phyloP scores from a whole-genome alignment of 495 filamentous ascomycete genomes.

The Aspergillus sclerotiicarbonarius region DNA sequence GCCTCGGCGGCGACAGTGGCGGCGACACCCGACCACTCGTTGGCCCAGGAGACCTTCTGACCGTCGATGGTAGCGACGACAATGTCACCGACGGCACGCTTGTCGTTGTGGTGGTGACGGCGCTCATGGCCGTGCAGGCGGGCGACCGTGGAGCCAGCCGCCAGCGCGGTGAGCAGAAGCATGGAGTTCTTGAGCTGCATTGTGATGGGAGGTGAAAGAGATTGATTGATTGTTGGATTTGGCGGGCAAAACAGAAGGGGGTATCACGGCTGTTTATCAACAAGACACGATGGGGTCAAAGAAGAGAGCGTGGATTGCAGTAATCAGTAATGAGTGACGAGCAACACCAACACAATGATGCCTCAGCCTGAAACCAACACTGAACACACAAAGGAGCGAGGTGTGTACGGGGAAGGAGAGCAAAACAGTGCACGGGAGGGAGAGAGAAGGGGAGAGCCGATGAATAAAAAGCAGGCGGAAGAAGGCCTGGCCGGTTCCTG shows the following conservation, averaged over 20 bases:
- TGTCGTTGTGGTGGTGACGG: conserved; percentile 39
- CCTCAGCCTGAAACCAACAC: conserved; percentile 19
- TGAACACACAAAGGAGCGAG: conserved; percentile 30
- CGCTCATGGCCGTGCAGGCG: conserved; percentile 48
- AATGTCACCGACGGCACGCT: conserved; percentile 44
- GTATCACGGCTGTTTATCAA: conserved; percentile 4
- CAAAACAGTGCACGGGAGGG: conserved; percentile 18
- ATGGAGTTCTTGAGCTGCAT: conserved; percentile 47
- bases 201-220: conserved; percentile 13
- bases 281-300: conserved; percentile 11
- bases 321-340: conserved; percentile 27
- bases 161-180: conserved; percentile 39
- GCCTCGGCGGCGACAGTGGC: conserved; percentile 25
- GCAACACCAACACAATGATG: conserved; percentile 21
- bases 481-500: too few species aligned
- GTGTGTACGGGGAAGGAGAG: conserved; percentile 15
- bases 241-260: background rate
- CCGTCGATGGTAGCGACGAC: conserved; percentile 66
- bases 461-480: conserved; percentile 5
- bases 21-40: conserved; percentile 53
- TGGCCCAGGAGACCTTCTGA: conserved; percentile 59
- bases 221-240: background rate
- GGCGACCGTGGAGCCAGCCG: conserved; percentile 41
- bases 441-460: conserved; percentile 14
- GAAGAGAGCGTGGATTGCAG: conserved; percentile 21